A percentile compares a stretch with the other conserved stretches of the same genome.
These are phyloP conservation scores for Lecanicillium sp. DNA, from an alignment of 2,329 filamentous ascomycete genomes.

Conservation along the genomic window DNA sequence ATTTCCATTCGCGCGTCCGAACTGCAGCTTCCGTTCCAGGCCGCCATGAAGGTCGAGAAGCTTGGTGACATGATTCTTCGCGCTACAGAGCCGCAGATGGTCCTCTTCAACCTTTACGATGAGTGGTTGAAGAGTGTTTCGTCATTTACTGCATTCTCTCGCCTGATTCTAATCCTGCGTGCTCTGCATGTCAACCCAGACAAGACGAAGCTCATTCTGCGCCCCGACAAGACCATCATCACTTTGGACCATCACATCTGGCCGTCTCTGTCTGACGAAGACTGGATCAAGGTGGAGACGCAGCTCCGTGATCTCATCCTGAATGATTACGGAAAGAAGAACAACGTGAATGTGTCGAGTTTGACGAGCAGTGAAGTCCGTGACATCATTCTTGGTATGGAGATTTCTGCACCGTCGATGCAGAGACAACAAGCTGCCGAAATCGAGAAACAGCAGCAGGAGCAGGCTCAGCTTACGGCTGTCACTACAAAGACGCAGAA, in stretches of 20 bases:
- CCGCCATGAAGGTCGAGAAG: conserved; percentile 99
- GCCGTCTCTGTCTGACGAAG: conserved; percentile 88
- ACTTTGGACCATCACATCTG: conserved; percentile 99
- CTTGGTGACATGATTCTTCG: conserved; percentile 97
- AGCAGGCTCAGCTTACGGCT: conserved; percentile 91
- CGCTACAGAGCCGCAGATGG: conserved; percentile 99
- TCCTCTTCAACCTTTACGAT: conserved; percentile 96
- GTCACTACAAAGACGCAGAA: conserved; percentile 99
- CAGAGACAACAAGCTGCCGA: conserved; percentile 97
- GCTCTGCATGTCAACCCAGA: conserved; percentile 96
- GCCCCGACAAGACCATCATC: conserved; percentile 96
- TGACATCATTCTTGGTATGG: conserved; percentile 98
- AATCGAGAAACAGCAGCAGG: conserved; percentile 97
- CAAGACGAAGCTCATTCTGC: conserved; percentile 91
- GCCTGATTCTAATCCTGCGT: conserved; percentile 85
- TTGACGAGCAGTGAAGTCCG: conserved; percentile 94
- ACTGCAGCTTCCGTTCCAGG: conserved; percentile 95
- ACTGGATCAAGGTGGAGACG: conserved; percentile 99
- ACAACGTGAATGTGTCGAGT: conserved; percentile 97
- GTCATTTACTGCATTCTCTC: conserved; percentile 96
- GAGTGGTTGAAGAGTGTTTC: conserved; percentile 99
- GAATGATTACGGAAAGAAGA: conserved; percentile 99
- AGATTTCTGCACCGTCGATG: conserved; percentile 95
- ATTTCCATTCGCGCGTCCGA: conserved; percentile 98
- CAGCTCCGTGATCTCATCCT: conserved; percentile 91